Evolutionary conservation across 169 alveolate genomes (phyloP), one percentile per base, ranked within the genome.

Genomic region (Pseudocohnilembus persalinus): DNA sequence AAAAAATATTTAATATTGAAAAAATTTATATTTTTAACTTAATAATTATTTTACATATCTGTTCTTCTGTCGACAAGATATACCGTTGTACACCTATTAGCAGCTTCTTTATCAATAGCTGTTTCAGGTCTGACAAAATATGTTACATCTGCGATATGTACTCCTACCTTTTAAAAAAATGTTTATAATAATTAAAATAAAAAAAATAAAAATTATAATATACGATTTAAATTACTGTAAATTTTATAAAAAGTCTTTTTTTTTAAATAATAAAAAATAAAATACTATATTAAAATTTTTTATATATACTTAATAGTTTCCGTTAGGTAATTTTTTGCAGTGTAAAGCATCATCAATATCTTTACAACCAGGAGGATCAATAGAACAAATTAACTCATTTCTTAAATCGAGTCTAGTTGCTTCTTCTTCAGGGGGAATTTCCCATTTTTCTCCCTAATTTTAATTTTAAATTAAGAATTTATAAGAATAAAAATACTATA

Each of bases 71-170:
- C 99, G 75, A 98, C 99, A 81, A 99, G 95, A 94, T 99, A 99
- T 26, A 98, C 99, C 15, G 97, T 93, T 65, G 92, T 93, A 68
- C 88, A 82, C 78, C 89, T 94, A 91, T 98, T 96, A 25, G 99
- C 97, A 0, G 99, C 99, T 93, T 99, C 99, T 76, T 93, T 94
- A 95, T 99, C 99, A 4, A 99, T 94, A 74, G 98, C 97, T 28
- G 99, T 96, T 35, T 96, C 99, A 28, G 99, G 98, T 79, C 94
- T 95, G 0, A 99, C 99, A 90, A 98, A 99, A 89, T 98, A 98
- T 65, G 99, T 97, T 11, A 99, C 99, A 91, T 99, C 99, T 1
- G 99, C 99, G 73, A 99, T 99, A 90, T 99, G 99, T 24, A 99
- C 99, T 28, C 99, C 99, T 16, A 99, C n/a, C n/a, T n/a, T n/a